A percentile compares a stretch with the other conserved stretches of the same genome.
Evolutionary conservation across 805 yeast species (phyloP).

Genomic region (Saccharomycopsis sp.): DNA sequence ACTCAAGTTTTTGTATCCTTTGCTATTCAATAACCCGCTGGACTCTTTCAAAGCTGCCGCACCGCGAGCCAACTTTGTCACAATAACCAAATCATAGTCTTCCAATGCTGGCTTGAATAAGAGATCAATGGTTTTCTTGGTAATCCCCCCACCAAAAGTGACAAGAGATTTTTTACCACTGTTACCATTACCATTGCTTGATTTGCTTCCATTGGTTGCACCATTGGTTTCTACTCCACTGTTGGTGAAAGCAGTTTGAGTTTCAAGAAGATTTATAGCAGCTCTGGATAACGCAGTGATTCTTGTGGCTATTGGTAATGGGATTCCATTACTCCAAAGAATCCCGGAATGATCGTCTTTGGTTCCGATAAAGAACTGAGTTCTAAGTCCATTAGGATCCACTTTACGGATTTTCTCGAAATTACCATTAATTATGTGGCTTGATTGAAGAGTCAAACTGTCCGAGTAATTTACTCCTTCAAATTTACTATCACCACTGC

Average conservation of each 20-base stretch:
- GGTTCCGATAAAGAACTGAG: constrained; percentile 79
- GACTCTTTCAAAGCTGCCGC: constrained; percentile 37
- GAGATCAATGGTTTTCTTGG: constrained; percentile 38
- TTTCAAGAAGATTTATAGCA: constrained; percentile 49
- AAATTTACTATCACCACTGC: constrained; percentile 26
- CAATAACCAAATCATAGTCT: constrained; percentile 79
- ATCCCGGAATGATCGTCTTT: constrained; percentile 83
- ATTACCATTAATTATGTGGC: constrained; percentile 54
- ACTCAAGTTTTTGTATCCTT: constrained; percentile 54
- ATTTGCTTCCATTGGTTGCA: neutral
- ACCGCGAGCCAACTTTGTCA: constrained; percentile 33
- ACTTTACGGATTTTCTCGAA: constrained; percentile 62
- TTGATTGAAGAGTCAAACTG: constrained; percentile 51
- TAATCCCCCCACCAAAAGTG: constrained; percentile 10
- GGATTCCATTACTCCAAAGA: constrained; percentile 63
- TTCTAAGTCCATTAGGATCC: constrained; percentile 76
- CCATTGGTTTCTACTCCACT: neutral
- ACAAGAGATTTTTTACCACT: neutral
- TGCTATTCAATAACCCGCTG: constrained; percentile 51
- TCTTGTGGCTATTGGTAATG: constrained; percentile 78
- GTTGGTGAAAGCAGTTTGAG: constrained; percentile 28
- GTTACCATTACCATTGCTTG: neutral
- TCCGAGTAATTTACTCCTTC: constrained; percentile 44
- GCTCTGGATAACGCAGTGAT: constrained; percentile 81
- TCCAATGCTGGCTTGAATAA: constrained; percentile 75